Base-by-base conservation (phyloP, 345 rosid species). In the Citrus hindsii region DNA sequence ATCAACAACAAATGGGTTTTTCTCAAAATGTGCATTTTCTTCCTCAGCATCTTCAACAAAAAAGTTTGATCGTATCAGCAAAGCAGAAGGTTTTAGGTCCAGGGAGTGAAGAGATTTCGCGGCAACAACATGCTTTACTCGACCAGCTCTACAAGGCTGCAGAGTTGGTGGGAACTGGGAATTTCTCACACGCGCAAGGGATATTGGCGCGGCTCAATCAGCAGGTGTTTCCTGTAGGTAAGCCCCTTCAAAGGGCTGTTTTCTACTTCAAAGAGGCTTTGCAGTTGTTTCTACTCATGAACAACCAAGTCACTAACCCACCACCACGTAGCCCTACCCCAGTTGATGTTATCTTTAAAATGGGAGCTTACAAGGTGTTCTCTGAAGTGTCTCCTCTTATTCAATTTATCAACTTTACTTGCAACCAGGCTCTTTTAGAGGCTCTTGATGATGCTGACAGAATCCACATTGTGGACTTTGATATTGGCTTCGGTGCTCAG, bases 161-260 rank as follows among this genome's bases (percentile, higher is more conserved):
- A 37, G 88, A 88, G 86, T 40, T 87, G 83, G 80, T 88, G 67
- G 88, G 83, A 76, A 83, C 87, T 75, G 90, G 92, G 84, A 88
- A 83, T 76, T 86, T 85, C 86, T 78, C 81, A 74, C 87, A 83
- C 92, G 97, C 94, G 92, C 94, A 90, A 84, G 90, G 86, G 94
- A 92, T 92, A 92, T 92, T 90, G 94, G 92, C 97, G 97, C 97
- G 97, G 97, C 97, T 92, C 97, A 90, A 92, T 92, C 97, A 92
- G 71, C 92, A 90, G 87, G 89, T 92, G 81, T 74, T 82, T 70
- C 78, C 88, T 30, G 75, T 79, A 67, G 91, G 91, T 48, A 87
- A 84, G 90, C 92, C 92, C 77, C 77, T 81, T 53, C 82, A 84
- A 13, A 85, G 92, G 83, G 90, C 87, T 74, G 87, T 86, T 85